Percentiles rank a stretch among this genome's conserved stretches.
These are phyloP conservation scores for Ramaria sp. DNA, from an alignment of 768 basidiomycete genomes.

Conservation along the genomic window DNA sequence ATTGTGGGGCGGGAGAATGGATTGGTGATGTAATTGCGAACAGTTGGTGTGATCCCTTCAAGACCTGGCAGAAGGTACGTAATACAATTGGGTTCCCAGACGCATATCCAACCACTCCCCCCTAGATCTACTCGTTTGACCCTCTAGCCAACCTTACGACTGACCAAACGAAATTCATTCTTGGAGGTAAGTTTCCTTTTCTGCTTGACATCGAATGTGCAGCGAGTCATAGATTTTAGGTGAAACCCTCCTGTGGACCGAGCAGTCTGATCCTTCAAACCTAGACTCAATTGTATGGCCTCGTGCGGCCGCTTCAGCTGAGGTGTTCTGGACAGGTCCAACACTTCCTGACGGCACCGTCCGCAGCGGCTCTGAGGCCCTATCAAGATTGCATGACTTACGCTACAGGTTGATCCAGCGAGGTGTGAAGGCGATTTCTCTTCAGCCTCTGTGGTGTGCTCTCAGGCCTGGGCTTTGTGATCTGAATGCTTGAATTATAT, in stretches of 20 bases:
- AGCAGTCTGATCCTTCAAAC: constrained; percentile 23
- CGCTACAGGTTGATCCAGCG: constrained; percentile 21
- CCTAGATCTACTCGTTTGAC: constrained; percentile 24
- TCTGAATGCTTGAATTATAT: constrained; percentile 2
- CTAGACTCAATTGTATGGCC: constrained; percentile 26
- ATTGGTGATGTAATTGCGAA: constrained; percentile 25
- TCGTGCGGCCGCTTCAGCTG: constrained; percentile 22
- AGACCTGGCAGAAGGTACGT: constrained; percentile 22
- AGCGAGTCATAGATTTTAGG: constrained; percentile 11
- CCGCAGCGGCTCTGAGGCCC: constrained; percentile 16
- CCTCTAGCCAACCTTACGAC: constrained; percentile 18
- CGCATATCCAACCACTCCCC: not conserved
- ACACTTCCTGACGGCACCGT: constrained; percentile 9
- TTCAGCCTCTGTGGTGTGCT: constrained; percentile 32
- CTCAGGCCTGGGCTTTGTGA: constrained; percentile 22
- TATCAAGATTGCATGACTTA: constrained; percentile 24
- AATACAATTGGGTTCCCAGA: not conserved
- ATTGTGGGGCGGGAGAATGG: constrained; percentile 33
- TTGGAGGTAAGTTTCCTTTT: constrained; percentile 15
- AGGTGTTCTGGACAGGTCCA: constrained; percentile 12
- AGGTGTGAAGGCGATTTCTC: constrained; percentile 21
- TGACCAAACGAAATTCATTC: constrained; percentile 16
- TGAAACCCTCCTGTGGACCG: constrained; percentile 23
- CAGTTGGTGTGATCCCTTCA: constrained; percentile 23
- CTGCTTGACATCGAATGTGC: not conserved